Percentiles rank a stretch among this genome's conserved stretches.
These are phyloP conservation scores for Xylaria bambusicola DNA, from an alignment of 495 filamentous ascomycete genomes.

Conservation along the genomic window DNA sequence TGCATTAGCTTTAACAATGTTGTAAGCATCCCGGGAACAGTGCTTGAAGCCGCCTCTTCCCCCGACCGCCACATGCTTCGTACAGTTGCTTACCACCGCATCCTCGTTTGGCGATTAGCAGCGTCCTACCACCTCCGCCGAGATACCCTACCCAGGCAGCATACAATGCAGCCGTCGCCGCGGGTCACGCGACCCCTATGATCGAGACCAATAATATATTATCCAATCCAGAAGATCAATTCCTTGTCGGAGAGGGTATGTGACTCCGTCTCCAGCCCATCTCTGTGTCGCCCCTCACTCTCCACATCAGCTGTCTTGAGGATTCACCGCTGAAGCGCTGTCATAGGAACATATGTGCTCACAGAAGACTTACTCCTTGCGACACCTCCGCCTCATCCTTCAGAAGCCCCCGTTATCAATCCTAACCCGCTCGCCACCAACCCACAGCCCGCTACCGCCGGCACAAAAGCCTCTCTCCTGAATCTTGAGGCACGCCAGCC, in stretches of 20 bases:
- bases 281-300: not conserved
- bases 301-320: not conserved
- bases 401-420: conserved; percentile 81
- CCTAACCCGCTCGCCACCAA: conserved; percentile 87
- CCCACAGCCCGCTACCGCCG: conserved; percentile 74
- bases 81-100: conserved; percentile 10
- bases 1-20: conserved; percentile 20
- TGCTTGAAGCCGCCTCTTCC: not conserved
- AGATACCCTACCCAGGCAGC: conserved; percentile 70
- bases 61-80: not conserved
- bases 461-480: conserved; percentile 82
- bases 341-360: conserved; percentile 79
- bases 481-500: conserved; percentile 64
- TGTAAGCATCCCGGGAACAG: conserved; percentile 26
- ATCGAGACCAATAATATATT: conserved; percentile 93
- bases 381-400: conserved; percentile 92
- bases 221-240: conserved; percentile 73
- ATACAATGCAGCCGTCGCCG: conserved; percentile 65
- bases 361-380: conserved; percentile 89
- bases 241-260: conserved; percentile 90
- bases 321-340: conserved; percentile 14
- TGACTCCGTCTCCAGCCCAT: not conserved
- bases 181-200: conserved; percentile 65
- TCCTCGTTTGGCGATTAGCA: conserved; percentile 36
- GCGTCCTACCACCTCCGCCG: conserved; percentile 82